Conservation (phyloP, 1,284 basidiomycete genomes). For the Grifola frondosa region DNA sequence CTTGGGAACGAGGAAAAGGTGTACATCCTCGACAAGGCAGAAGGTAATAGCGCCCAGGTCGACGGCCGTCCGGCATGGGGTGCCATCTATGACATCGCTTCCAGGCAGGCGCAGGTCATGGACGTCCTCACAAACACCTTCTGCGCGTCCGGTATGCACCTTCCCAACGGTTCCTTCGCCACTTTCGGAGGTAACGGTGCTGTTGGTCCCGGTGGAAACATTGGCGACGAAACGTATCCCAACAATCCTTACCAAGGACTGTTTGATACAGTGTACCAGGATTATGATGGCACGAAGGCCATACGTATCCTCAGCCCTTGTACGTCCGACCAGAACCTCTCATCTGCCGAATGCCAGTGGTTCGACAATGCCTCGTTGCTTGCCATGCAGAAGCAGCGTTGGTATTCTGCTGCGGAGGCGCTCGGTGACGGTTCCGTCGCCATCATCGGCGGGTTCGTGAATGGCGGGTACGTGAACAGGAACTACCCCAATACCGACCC, state of each 20-base stretch:
- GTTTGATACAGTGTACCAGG: conserved; percentile 61
- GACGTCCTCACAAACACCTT: conserved; percentile 81
- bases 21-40: conserved; percentile 50
- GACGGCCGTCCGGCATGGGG: conserved; percentile 44
- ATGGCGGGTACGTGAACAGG: conserved; percentile 87
- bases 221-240: conserved; percentile 49
- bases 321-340: conserved; percentile 47
- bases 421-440: conserved; percentile 68
- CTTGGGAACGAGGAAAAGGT: conserved; percentile 43
- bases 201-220: conserved; percentile 71
- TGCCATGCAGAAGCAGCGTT: conserved; percentile 76
- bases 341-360: conserved; percentile 68
- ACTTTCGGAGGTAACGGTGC: conserved; percentile 65
- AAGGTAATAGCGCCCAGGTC: conserved; percentile 51
- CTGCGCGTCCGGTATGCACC: conserved; percentile 70
- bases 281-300: conserved; percentile 64
- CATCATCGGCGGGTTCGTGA: conserved; percentile 79
- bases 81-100: conserved; percentile 48
- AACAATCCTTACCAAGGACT: conserved; percentile 42
- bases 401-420: conserved; percentile 87
- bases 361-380: conserved; percentile 68
- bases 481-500: conserved; percentile 73
- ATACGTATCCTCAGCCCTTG: conserved; percentile 82
- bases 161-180: conserved; percentile 43
- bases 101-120: conserved; percentile 56